These are phyloP conservation scores for Phalaenopsis equestris DNA, from an alignment of 106 monocot species.

Conservation along the genomic window DNA sequence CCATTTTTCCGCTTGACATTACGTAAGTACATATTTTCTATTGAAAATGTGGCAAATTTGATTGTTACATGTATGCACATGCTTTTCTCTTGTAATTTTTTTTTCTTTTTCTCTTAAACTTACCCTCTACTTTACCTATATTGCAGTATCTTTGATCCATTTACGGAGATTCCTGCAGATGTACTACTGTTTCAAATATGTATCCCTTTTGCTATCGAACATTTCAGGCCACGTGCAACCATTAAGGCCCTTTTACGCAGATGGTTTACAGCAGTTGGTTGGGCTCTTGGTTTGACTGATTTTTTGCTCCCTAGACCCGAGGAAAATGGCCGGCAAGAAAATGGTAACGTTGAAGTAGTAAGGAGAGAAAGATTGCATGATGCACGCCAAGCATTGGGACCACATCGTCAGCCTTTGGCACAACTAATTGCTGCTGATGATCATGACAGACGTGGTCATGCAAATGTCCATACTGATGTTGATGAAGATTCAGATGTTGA, in stretches of 20 bases:
- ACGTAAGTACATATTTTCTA: slow-evolving; percentile 33
- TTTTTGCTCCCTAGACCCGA: slow-evolving; percentile 75
- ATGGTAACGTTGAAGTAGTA: slow-evolving; percentile 43
- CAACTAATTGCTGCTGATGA: slow-evolving; percentile 40
- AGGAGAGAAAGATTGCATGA: slow-evolving; percentile 46
- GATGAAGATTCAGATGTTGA: slow-evolving; percentile 65
- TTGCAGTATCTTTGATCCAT: slow-evolving; percentile 86
- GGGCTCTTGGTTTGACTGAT: slow-evolving; percentile 94
- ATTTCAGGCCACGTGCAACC: slow-evolving; percentile 85
- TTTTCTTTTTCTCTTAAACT: slow-evolving; percentile 4
- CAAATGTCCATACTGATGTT: slow-evolving; percentile 28
- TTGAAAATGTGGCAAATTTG: background rate
- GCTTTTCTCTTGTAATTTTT: background rate
- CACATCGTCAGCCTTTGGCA: slow-evolving; percentile 31
- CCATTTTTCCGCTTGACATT: slow-evolving; percentile 85
- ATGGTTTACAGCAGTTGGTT: slow-evolving; percentile 89
- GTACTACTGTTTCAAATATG: slow-evolving; percentile 97
- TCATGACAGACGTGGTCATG: slow-evolving; percentile 34
- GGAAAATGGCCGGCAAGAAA: slow-evolving; percentile 58
- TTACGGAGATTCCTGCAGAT: slow-evolving; percentile 93
- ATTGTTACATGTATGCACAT: background rate
- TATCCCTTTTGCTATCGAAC: slow-evolving; percentile 94
- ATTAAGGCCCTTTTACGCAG: slow-evolving; percentile 72
- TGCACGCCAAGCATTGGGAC: slow-evolving; percentile 37
- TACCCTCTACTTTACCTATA: background rate